Base-by-base conservation (phyloP, 306 rosid species). In the Prunus mongolica region DNA sequence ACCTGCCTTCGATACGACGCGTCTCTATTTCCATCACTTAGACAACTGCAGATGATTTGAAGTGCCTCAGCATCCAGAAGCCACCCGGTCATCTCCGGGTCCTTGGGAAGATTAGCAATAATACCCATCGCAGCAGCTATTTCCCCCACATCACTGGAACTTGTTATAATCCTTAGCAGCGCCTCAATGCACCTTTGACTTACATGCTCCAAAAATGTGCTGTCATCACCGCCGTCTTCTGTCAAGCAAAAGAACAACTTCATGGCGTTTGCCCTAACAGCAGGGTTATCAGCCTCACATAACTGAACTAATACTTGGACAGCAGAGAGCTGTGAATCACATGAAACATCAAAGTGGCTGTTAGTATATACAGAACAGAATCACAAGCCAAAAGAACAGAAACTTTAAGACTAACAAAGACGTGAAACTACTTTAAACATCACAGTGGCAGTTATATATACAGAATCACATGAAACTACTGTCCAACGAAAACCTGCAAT, bases 251-350 rank as follows among this genome's bases (percentile, higher is more conserved):
- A 79, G 68, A 87, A 82, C 68, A 90, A 80, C 74, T 84, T 87
- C 65, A 87, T 63, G 41, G 89, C 85, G 79, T 81, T 86, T 67
- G 55, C 80, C 50, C 87, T 73, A 56, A 90, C 87, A 8, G 51
- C n/a, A 27, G 30, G 69, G 46, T 56, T 77, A n/a, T 84, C 65
- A 27, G 65, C 82, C 80, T 87, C 95, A 19, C 84, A 79, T 74
- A 86, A 83, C 2, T 77, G 86, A 75, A 88, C 89, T 86, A 87
- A 75, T 25, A 90, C 85, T 86, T 81, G 88, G 54, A 86, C 90
- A 12, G 86, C 90, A 62, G 89, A 86, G 38, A 86, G 82, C 95
- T 90, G 83, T 44, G 82, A 56, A 79, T 41, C 76, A 78, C 68
- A 63, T 52, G 44, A 32, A 64, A 7, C 47, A 64, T 32, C 71